Conservation (phyloP, 495 filamentous ascomycete species). For the Sphaerosporella brunnea region DNA sequence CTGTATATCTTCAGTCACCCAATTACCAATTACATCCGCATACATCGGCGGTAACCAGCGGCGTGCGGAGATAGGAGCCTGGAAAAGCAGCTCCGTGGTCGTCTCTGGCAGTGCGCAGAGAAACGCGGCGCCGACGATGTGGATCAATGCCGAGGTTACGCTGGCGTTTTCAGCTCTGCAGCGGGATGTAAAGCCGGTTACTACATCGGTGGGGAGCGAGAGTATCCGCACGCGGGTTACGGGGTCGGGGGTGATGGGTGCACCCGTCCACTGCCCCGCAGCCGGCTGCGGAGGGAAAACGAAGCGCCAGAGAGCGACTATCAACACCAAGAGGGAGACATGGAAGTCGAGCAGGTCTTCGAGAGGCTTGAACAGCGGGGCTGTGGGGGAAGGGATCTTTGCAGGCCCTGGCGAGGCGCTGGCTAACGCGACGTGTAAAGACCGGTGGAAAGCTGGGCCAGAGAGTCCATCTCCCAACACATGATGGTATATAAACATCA, state of each 20-base stretch:
- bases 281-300: not conserved
- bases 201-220: not conserved
- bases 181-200: not conserved
- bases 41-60: constrained; percentile 26
- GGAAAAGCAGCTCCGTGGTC: not conserved
- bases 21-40: constrained; percentile 30
- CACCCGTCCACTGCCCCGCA: not conserved
- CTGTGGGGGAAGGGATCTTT: not conserved
- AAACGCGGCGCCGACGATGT: not conserved
- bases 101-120: constrained; percentile 14
- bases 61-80: constrained; percentile 12
- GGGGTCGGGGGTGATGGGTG: not conserved
- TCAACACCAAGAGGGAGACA: not conserved
- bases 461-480: constrained; percentile 10
- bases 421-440: constrained; percentile 24
- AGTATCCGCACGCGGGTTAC: not conserved
- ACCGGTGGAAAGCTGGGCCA: constrained; percentile 24
- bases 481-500: constrained; percentile 27
- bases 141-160: not conserved
- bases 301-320: not conserved
- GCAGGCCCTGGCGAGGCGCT: not conserved
- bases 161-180: not conserved
- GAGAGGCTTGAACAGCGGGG: not conserved
- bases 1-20: constrained; percentile 16
- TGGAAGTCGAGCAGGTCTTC: not conserved